Conservation (phyloP, 768 basidiomycete genomes). For the Leccinellum albellum region DNA sequence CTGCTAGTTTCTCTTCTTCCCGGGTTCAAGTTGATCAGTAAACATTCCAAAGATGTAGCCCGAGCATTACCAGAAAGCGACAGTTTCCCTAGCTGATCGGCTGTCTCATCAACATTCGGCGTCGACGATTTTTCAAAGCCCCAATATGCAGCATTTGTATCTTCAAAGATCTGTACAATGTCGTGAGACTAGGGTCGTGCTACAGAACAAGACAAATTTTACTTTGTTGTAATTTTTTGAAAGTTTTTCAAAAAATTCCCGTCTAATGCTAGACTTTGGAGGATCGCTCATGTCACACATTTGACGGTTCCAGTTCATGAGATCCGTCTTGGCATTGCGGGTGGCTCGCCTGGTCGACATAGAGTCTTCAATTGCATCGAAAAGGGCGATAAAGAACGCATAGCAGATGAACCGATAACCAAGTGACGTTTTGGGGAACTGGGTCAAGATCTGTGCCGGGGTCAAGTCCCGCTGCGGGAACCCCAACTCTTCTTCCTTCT, state of each 20-base stretch:
- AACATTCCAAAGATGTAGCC: background rate
- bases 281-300: slow-evolving; percentile 7
- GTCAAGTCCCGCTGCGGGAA: slow-evolving; percentile 16
- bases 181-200: background rate
- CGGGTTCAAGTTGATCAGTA: background rate
- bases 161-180: background rate
- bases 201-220: background rate
- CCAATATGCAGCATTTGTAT: background rate
- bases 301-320: background rate
- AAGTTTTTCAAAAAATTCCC: background rate
- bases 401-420: slow-evolving; percentile 7
- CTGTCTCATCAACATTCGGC: no score
- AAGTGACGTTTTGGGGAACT: background rate
- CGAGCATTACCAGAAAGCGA: background rate
- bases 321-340: background rate
- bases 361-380: background rate
- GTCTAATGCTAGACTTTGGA: background rate
- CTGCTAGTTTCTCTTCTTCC: background rate
- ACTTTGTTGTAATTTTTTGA: background rate
- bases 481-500: background rate
- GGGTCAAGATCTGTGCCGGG: slow-evolving; percentile 12
- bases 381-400: slow-evolving; percentile 15
- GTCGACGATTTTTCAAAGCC: no score
- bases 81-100: background rate
- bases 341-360: background rate